These are phyloP conservation scores for Thelonectria olida DNA, from an alignment of 2,329 filamentous ascomycete genomes.

Conservation along the genomic window DNA sequence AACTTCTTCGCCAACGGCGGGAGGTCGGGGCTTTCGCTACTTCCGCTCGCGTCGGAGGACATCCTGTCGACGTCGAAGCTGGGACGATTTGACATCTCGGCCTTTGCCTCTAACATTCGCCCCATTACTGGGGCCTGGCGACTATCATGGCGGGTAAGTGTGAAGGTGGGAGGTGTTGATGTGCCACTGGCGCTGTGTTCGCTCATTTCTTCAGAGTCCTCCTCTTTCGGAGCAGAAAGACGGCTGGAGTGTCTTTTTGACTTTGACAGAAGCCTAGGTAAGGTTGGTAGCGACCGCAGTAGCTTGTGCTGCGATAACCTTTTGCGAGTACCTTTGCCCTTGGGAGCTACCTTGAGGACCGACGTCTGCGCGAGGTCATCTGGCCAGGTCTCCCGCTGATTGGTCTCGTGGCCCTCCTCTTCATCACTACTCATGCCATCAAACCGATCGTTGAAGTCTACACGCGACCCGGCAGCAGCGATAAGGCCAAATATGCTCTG, in stretches of 20 bases:
- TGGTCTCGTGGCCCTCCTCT: constrained; percentile 66
- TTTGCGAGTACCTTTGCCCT: constrained; percentile 54
- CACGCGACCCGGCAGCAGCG: constrained; percentile 83
- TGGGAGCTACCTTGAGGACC: constrained; percentile 46
- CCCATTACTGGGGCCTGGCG: constrained; percentile 77
- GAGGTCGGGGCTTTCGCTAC: constrained; percentile 51
- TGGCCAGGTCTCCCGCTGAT: constrained; percentile 55
- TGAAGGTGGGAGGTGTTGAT: constrained; percentile 34
- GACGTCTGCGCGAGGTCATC: constrained; percentile 53
- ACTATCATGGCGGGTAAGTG: constrained; percentile 42
- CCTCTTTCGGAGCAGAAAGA: constrained; percentile 48
- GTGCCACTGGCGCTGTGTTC: constrained; percentile 39
- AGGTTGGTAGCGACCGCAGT: constrained; percentile 70
- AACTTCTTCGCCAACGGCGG: constrained; percentile 74
- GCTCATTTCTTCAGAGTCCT: constrained; percentile 44
- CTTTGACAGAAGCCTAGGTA: constrained; percentile 58
- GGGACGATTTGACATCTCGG: constrained; percentile 67
- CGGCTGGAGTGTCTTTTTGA: constrained; percentile 54
- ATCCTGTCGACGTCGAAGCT: constrained; percentile 64
- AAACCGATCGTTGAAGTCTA: constrained; percentile 84
- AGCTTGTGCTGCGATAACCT: constrained; percentile 73
- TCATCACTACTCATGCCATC: constrained; percentile 84
- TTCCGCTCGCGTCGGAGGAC: constrained; percentile 51
- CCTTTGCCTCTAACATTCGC: constrained; percentile 78
- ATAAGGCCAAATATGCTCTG: constrained; percentile 95